Evolutionary conservation across 805 yeast species (phyloP), one percentile per base, ranked within the genome.

Genomic region (Wickerhamiella kazuoi): DNA sequence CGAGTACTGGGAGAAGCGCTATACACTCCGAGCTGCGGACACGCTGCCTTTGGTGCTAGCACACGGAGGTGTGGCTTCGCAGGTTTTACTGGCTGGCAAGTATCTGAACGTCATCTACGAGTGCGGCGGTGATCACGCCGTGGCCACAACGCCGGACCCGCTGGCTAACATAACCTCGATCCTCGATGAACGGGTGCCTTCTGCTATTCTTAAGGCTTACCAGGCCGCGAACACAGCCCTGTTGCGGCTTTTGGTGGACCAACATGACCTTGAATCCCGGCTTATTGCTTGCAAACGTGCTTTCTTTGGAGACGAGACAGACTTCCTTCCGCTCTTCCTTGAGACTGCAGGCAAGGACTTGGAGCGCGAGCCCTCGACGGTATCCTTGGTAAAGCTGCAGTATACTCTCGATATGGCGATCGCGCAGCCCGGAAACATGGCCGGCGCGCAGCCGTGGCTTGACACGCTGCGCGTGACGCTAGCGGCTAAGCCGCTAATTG

Each of bases 61-160:
- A 5, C 57, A 64, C 30, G 62, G 61, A 20, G 69, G 65, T 2
- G 53, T 74, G 5, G 79, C 79, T 46, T 65, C 67, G 36, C 77
- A 78, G 55, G 67, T 87, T 0, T 60, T 87, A 19, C 62, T 74
- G 37, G 81, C 95, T 0, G 99, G 99, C 1, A 86, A 83, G 56
- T 76, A 76, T 48, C 60, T 84, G 41, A 80, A 82, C 50, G 76
- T 87, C 2, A 64, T 79, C 34, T 67, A 72, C 40, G 73, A 68
- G 41, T 74, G 80, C 50, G 78, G 76, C 0, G 59, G 71, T 4
- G 31, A 29, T 15, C 15, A 7, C 9, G 26, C 26, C 15, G 20
- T 3, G 49, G 49, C 26, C 0, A 51, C 50, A 34, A 44, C 53
- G 42, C 50, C 52, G 3, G 49, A 53, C 2, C 36, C 16, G 11